Conservation (phyloP, 139 green algal species). For the Chlamydomonas sp. region DNA sequence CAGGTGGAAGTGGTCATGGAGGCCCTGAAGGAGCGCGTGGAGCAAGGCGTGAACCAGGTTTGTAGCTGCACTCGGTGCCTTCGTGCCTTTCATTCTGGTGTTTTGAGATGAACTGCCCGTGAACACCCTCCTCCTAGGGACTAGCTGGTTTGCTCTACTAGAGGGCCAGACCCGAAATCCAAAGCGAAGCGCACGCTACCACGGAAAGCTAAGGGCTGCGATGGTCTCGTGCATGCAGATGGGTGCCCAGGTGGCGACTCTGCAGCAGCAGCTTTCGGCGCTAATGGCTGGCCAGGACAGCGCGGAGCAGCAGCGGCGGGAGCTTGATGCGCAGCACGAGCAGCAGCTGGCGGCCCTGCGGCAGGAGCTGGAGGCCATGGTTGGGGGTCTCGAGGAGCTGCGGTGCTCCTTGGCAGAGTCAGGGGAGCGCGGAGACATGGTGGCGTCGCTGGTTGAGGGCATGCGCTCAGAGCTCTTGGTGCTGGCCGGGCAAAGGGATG, state of each 20-base stretch:
- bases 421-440: conserved; percentile 1
- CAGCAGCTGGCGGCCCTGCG: conserved; percentile 14
- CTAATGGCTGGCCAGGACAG: neutral
- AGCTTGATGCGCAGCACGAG: neutral
- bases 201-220: too few species aligned
- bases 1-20: conserved; percentile 30
- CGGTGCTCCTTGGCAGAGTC: neutral
- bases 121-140: too few species aligned
- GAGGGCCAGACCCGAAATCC: too few species aligned
- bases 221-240: neutral
- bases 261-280: neutral
- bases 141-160: too few species aligned
- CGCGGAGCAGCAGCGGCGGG: neutral
- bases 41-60: conserved; percentile 27
- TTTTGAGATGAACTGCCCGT: neutral
- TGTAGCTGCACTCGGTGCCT: neutral
- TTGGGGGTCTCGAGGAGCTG: neutral
- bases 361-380: neutral
- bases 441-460: neutral
- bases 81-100: neutral
- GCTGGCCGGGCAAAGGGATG: conserved; percentile 17
- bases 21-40: conserved; percentile 14
- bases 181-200: too few species aligned
- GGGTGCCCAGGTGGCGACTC: neutral
- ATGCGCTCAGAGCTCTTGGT: conserved; percentile 17